A percentile compares a stretch with the other conserved stretches of the same genome.
Evolutionary conservation across 139 green algal genomes (phyloP).

Genomic region (Axilococcus clingmanii): DNA sequence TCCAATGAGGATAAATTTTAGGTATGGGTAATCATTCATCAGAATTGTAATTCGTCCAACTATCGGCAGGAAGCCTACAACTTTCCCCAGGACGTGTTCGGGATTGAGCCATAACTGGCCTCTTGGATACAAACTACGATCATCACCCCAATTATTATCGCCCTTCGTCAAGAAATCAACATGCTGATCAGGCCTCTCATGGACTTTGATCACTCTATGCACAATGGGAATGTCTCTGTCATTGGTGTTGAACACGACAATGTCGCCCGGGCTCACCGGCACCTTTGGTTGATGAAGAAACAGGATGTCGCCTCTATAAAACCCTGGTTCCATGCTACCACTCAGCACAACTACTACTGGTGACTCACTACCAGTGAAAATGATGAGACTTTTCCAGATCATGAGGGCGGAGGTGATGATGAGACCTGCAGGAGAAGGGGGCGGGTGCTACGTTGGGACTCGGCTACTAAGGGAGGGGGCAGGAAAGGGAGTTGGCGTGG

Average conservation of each 20-base stretch:
- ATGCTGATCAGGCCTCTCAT: constrained; percentile 26
- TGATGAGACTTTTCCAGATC: constrained; percentile 95
- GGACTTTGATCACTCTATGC: constrained; percentile 85
- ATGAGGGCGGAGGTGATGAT: constrained; percentile 93
- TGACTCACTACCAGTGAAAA: constrained; percentile 88
- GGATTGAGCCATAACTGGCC: constrained; percentile 82
- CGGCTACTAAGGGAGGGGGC: not conserved
- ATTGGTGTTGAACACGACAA: constrained; percentile 95
- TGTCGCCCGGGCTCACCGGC: constrained; percentile 31
- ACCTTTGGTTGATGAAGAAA: constrained; percentile 80
- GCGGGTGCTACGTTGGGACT: not conserved
- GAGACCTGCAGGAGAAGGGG: constrained; percentile 47
- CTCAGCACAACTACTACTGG: constrained; percentile 95
- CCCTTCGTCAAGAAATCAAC: constrained; percentile 91
- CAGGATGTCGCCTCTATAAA: constrained; percentile 94
- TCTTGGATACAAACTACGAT: constrained; percentile 73
- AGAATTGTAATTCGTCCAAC: constrained; percentile 96
- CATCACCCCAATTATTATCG: constrained; percentile 95
- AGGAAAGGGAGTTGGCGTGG: not conserved
- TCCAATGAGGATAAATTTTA: constrained; percentile 86
- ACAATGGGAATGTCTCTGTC: constrained; percentile 94
- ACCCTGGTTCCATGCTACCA: constrained; percentile 96
- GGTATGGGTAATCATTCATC: constrained; percentile 93
- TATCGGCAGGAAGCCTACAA: constrained; percentile 84
- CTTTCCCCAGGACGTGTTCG: constrained; percentile 91